A percentile compares a stretch with the other conserved stretches of the same genome.
Evolutionary conservation across 371 early-diverging fungal genomes (phyloP).

Genomic region (Saksenaea oblongispora): DNA sequence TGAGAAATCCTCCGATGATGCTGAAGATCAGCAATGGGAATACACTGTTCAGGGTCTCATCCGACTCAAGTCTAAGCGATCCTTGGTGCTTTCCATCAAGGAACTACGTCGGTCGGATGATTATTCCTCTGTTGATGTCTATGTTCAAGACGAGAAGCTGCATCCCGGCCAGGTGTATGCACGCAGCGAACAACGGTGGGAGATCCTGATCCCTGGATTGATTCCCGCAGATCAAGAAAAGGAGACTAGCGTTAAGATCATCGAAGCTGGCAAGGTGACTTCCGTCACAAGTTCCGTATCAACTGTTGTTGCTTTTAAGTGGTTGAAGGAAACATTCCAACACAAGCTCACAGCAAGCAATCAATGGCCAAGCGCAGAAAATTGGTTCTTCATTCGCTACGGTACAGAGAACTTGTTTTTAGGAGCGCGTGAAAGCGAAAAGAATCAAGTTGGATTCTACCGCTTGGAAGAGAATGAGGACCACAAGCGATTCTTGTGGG

Average conservation of each 20-base stretch:
- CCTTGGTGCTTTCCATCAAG: slow-evolving; percentile 38
- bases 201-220: slow-evolving; percentile 39
- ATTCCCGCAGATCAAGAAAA: slow-evolving; percentile 29
- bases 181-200: slow-evolving; percentile 46
- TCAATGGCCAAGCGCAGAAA: slow-evolving; percentile 29
- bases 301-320: slow-evolving; percentile 29
- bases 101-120: slow-evolving; percentile 28
- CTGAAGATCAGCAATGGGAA: slow-evolving; percentile 42
- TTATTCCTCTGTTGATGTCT: slow-evolving; percentile 31
- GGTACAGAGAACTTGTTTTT: slow-evolving; percentile 39
- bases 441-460: slow-evolving; percentile 36
- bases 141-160: slow-evolving; percentile 35
- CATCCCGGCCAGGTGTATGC: slow-evolving; percentile 30
- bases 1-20: slow-evolving; percentile 14
- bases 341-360: slow-evolving; percentile 30
- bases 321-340: slow-evolving; percentile 34
- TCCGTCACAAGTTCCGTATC: slow-evolving; percentile 25
- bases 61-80: slow-evolving; percentile 28
- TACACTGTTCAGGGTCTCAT: slow-evolving; percentile 29
- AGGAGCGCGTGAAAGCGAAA: slow-evolving; percentile 36
- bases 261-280: slow-evolving; percentile 36
- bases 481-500: slow-evolving; percentile 52
- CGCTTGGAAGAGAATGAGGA: slow-evolving; percentile 25
- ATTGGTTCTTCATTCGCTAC: slow-evolving; percentile 48
- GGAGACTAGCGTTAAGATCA: slow-evolving; percentile 33